Evolutionary conservation across 805 yeast genomes (phyloP).

Genomic region (Cyberlindnera petersonii): DNA sequence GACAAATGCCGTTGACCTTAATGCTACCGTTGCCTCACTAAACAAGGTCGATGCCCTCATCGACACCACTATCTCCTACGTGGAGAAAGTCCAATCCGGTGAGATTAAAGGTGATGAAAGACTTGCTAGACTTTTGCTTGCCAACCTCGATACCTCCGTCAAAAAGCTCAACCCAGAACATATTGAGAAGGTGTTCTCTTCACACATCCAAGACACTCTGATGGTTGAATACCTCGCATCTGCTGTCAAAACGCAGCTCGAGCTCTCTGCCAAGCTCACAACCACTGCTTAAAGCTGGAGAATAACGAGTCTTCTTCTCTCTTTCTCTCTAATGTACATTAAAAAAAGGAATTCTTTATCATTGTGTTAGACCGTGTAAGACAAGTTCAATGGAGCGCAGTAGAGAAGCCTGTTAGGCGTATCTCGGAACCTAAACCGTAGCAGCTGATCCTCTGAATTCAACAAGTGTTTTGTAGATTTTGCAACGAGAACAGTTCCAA

Average conservation of each 20-base stretch:
- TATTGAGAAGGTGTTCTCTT: conserved; percentile 58
- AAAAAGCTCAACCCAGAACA: conserved; percentile 43
- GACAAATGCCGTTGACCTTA: conserved; percentile 38
- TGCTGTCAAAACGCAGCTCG: conserved; percentile 81
- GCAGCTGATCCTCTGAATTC: background rate
- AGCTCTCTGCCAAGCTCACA: conserved; percentile 70
- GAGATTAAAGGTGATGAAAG: conserved; percentile 48
- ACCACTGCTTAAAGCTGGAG: conserved; percentile 37
- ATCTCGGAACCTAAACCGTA: background rate
- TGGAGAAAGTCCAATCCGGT: conserved; percentile 39
- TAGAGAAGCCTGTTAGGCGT: conserved; percentile 14
- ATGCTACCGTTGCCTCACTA: conserved; percentile 44
- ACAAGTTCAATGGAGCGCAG: conserved; percentile 6
- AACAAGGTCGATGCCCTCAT: conserved; percentile 43
- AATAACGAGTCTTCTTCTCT: background rate
- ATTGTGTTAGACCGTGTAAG: background rate
- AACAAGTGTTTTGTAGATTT: conserved; percentile 34
- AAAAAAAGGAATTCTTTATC: background rate
- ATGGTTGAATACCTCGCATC: conserved; percentile 80
- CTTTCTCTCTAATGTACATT: conserved; percentile 5
- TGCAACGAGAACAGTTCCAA: conserved; percentile 39
- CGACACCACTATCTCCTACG: conserved; percentile 46
- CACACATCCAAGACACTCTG: conserved; percentile 74
- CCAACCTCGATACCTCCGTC: conserved; percentile 51
- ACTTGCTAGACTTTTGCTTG: conserved; percentile 63